Evolutionary conservation across 2,329 filamentous ascomycete species (phyloP).

Genomic region (Botrytis elliptica): DNA sequence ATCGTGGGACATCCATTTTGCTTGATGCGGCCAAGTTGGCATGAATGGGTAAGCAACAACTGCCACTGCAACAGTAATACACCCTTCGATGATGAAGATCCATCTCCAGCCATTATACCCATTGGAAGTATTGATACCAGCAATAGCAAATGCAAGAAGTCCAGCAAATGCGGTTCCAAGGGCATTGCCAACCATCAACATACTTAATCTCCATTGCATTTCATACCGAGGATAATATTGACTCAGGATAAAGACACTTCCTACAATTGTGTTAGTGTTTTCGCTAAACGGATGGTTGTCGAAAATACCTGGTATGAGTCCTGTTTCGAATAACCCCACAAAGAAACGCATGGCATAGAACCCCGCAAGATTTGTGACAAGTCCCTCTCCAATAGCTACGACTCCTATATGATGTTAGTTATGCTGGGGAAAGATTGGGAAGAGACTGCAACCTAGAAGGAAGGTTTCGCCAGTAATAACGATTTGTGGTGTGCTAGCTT

Average conservation of each 20-base stretch:
- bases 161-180: not conserved
- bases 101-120: not conserved
- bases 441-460: not conserved
- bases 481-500: not conserved
- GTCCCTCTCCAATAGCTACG: not conserved
- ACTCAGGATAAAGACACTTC: not conserved
- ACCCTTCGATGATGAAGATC: slow-evolving; percentile 2
- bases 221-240: not conserved
- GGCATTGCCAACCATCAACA: not conserved
- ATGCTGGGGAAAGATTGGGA: not conserved
- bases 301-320: not conserved
- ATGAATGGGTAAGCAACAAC: not conserved
- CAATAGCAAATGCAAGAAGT: slow-evolving; percentile 10
- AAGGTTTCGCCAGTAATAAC: not conserved
- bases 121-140: not conserved
- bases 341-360: slow-evolving; percentile 6
- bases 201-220: not conserved
- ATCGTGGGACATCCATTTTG: not conserved
- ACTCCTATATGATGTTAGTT: not conserved
- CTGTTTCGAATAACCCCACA: not conserved
- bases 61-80: not conserved
- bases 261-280: not conserved
- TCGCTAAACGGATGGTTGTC: not conserved
- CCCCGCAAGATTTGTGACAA: not conserved
- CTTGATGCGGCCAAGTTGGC: not conserved